Evolutionary conservation across 495 filamentous ascomycete species (phyloP).

Genomic region (Hypoxylon crocopeplum): DNA sequence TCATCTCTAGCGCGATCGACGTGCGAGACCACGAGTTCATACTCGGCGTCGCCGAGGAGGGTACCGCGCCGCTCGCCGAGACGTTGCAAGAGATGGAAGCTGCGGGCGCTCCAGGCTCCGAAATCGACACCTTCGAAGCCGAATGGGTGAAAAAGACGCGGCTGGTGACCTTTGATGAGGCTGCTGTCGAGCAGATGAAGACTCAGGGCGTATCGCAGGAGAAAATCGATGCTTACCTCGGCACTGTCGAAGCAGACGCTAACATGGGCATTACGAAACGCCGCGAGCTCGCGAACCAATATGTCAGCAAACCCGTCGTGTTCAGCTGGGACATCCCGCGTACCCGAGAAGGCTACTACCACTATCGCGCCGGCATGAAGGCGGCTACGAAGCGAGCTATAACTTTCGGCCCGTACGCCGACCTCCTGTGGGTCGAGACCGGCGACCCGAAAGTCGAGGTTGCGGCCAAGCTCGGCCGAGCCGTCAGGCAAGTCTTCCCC

Average conservation of each 20-base stretch:
- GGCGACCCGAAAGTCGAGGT: conserved; percentile 83
- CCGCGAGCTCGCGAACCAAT: conserved; percentile 69
- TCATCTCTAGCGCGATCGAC: conserved; percentile 90
- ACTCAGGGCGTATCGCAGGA: conserved; percentile 64
- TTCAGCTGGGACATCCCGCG: conserved; percentile 94
- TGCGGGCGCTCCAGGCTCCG: conserved; percentile 72
- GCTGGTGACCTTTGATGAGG: conserved; percentile 91
- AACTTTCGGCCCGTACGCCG: conserved; percentile 89
- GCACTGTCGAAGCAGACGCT: conserved; percentile 62
- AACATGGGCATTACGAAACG: conserved; percentile 80
- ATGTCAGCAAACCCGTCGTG: conserved; percentile 67
- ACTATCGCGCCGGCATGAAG: conserved; percentile 85
- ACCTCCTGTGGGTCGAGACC: conserved; percentile 97
- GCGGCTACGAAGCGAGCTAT: conserved; percentile 93
- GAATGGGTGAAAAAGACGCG: conserved; percentile 87
- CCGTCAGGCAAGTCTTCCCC: conserved; percentile 70
- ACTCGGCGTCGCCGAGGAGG: conserved; percentile 76
- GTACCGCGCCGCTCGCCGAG: conserved; percentile 80
- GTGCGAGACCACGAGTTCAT: conserved; percentile 96
- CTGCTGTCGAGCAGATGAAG: conserved; percentile 76
- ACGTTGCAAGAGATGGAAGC: conserved; percentile 89
- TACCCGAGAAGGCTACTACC: conserved; percentile 95
- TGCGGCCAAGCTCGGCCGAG: conserved; percentile 72
- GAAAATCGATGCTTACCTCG: conserved; percentile 70
- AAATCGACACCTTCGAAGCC: conserved; percentile 88